Base-by-base conservation (phyloP, 2,329 filamentous ascomycete genomes). In the Fusarium sp. region DNA sequence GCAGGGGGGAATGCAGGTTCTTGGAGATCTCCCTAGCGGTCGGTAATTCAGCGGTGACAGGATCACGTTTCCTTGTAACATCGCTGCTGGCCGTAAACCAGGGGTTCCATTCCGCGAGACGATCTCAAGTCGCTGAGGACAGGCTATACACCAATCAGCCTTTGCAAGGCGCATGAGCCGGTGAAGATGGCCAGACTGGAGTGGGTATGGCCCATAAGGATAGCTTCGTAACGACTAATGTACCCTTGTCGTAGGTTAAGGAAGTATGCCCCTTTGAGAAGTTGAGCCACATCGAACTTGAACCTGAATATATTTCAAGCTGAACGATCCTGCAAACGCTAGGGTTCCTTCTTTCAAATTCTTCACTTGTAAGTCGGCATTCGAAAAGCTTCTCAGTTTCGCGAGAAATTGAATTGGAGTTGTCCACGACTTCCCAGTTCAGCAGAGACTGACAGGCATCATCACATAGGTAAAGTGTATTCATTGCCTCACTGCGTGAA, bases 61-160 rank as follows among this genome's bases (percentile, higher is more conserved):
- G 38, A 61, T 66, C 39, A 39, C 35, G 47, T 57, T 72, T 59
- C 56, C 42, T 63, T 66, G 69, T 51, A 51, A 50, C 35, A 28
- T 56, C 24, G 57, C 41, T 58, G 50, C 48, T 71, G 50, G 53
- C 53, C 44, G 47, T 44, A 38, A 63, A 51, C 36, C 64, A 74
- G 68, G 74, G 76, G 63, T 58, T 28, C 30, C 18, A 41, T 69
- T 54, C 58, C 45, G 50, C 53, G 32, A 71, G 66, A 57, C 56
- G 71, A 76, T 70, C 75, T 73, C 76, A 77, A 67, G 57, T 58
- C 65, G 32, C 54, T 70, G 70, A 74, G 65, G 70, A 60, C 55
- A 45, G 54, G 50, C 48, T 53, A 58, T 55, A 69, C 61, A 59
- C 76, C 76, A 76, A 78, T 78, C 73, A 75, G 66, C 66, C 69